phyloP scores from a whole-genome alignment of 1,284 basidiomycete genomes.

The Mycena sp. region DNA sequence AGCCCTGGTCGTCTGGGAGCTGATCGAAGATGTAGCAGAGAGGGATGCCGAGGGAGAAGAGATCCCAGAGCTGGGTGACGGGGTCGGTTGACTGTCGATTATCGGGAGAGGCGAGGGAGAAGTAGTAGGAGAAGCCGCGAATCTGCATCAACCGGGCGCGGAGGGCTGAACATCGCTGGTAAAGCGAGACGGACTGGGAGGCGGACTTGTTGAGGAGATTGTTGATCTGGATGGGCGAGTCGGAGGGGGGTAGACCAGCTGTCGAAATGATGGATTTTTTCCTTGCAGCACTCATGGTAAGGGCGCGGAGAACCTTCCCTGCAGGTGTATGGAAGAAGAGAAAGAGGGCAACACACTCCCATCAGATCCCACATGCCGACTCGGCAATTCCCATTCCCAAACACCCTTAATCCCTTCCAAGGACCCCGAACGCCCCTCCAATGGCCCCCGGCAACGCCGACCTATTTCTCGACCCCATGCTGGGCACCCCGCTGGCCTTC shows the following conservation, averaged over 20 bases:
- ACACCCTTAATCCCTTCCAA: not conserved
- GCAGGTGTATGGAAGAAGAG: conserved; percentile 54
- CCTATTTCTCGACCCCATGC: conserved; percentile 55
- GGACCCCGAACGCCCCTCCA: not conserved
- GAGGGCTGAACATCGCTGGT: conserved; percentile 87
- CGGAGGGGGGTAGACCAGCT: conserved; percentile 72
- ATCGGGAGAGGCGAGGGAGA: conserved; percentile 67
- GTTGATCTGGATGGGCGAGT: conserved; percentile 80
- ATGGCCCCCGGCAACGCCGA: not conserved
- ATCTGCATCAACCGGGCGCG: conserved; percentile 81
- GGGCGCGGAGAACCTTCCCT: conserved; percentile 54
- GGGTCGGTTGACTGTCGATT: conserved; percentile 83
- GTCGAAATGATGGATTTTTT: conserved; percentile 85
- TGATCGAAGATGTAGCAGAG: conserved; percentile 97
- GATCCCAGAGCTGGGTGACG: conserved; percentile 94
- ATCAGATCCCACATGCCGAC: too few species aligned
- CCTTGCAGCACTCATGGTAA: conserved; percentile 62
- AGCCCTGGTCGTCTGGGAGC: conserved; percentile 70
- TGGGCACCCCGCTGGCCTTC: conserved; percentile 77
- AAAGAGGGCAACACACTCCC: conserved; percentile 2
- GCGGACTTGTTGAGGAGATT: conserved; percentile 89
- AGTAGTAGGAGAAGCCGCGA: conserved; percentile 76
- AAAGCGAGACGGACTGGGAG: conserved; percentile 84
- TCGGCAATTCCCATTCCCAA: too few species aligned
- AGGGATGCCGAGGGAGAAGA: conserved; percentile 92